Evolutionary conservation across 139 green algal genomes (phyloP).

Genomic region (Chlamydomonas applanata): DNA sequence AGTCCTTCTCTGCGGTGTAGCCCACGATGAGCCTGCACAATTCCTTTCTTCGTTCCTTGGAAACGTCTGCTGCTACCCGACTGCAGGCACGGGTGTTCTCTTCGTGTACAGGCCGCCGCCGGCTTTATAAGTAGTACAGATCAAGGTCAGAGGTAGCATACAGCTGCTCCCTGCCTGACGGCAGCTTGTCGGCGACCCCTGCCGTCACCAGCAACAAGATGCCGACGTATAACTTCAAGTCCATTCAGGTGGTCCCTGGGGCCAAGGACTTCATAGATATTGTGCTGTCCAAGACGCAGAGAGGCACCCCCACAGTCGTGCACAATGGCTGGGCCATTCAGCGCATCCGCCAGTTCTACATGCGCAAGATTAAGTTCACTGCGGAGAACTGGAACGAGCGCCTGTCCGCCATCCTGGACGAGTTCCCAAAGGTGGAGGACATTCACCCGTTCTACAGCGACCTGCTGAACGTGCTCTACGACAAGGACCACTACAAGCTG

Average conservation of each 20-base stretch:
- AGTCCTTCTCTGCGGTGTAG: too few species aligned
- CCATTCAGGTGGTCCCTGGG: slow-evolving; percentile 87
- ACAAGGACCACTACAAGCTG: slow-evolving; percentile 99
- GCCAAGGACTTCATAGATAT: slow-evolving; percentile 98
- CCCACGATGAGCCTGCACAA: too few species aligned
- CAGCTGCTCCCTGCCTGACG: too few species aligned
- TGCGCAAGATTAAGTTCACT: slow-evolving; percentile 98
- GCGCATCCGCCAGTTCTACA: slow-evolving; percentile 99
- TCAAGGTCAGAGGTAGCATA: background rate
- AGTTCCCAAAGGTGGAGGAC: slow-evolving; percentile 98
- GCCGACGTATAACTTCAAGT: slow-evolving; percentile 95
- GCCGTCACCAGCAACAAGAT: slow-evolving; percentile 39
- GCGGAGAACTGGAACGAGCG: slow-evolving; percentile 93
- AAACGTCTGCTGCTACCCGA: too few species aligned
- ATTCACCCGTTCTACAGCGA: slow-evolving; percentile 99
- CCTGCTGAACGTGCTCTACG: slow-evolving; percentile 99
- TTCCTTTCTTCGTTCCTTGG: too few species aligned
- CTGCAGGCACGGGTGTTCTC: too few species aligned
- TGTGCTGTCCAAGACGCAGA: slow-evolving; percentile 94
- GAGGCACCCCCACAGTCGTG: slow-evolving; percentile 96
- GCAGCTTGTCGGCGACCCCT: too few species aligned
- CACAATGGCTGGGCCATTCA: slow-evolving; percentile 95
- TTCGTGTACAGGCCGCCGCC: too few species aligned
- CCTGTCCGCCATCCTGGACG: slow-evolving; percentile 89
- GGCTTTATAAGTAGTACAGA: too few species aligned